These are phyloP conservation scores for Barnettozyma botsteinii DNA, from an alignment of 805 yeast species.

Conservation along the genomic window DNA sequence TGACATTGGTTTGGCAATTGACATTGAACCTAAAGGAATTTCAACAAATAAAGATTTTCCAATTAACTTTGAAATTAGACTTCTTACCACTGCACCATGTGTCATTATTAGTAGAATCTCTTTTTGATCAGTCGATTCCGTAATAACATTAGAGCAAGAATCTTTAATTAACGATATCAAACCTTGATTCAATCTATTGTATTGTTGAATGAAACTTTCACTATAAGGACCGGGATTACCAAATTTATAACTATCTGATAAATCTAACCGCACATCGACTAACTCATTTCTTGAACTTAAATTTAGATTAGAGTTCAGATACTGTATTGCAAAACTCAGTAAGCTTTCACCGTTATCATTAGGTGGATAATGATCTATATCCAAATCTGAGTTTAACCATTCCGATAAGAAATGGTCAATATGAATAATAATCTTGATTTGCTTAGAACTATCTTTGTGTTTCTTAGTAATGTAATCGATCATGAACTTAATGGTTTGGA, in stretches of 20 bases:
- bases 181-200: constrained; percentile 31
- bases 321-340: constrained; percentile 34
- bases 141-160: constrained; percentile 20
- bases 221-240: constrained; percentile 41
- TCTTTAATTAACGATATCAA: constrained; percentile 30
- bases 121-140: constrained; percentile 25
- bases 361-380: constrained; percentile 36
- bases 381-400: constrained; percentile 38
- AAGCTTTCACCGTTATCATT: constrained; percentile 40
- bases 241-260: constrained; percentile 30
- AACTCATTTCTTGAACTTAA: constrained; percentile 13
- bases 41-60: constrained; percentile 35
- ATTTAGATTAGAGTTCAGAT: constrained; percentile 27
- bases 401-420: constrained; percentile 39
- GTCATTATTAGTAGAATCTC: constrained; percentile 32
- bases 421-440: constrained; percentile 24
- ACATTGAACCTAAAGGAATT: constrained; percentile 33
- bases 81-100: constrained; percentile 40
- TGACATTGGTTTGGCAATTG: constrained; percentile 19
- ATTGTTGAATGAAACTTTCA: constrained; percentile 34
- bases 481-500: constrained; percentile 32
- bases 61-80: constrained; percentile 33
- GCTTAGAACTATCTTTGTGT: constrained; percentile 8
- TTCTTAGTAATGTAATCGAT: constrained; percentile 20
- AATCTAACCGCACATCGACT: constrained; percentile 26